Conservation (phyloP, 768 basidiomycete genomes). For the Boletus reticulatus region DNA sequence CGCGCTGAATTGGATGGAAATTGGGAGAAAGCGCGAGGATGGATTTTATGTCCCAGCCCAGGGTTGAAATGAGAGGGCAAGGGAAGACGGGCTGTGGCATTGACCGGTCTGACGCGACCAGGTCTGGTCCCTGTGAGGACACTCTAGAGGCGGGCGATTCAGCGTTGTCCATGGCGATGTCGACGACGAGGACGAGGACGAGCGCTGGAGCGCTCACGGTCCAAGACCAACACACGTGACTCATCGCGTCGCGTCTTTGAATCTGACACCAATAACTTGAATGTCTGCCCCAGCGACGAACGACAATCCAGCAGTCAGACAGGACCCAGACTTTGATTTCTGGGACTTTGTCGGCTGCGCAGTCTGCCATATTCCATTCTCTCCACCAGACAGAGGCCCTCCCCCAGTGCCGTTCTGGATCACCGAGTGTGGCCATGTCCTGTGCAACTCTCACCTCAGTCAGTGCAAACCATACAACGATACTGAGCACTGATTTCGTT, state of each 20-base stretch:
- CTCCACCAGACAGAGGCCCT: slow-evolving; percentile 44
- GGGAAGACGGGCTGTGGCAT: neutral
- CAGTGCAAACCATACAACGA: slow-evolving; percentile 15
- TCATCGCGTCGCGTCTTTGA: slow-evolving; percentile 12
- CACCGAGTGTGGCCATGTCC: slow-evolving; percentile 82
- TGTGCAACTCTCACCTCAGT: slow-evolving; percentile 89
- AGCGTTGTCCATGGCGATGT: neutral
- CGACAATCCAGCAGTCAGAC: neutral
- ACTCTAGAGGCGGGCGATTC: neutral
- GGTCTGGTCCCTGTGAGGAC: slow-evolving; percentile 9
- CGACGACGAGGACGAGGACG: neutral
- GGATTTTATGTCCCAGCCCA: slow-evolving; percentile 49
- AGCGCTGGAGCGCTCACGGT: neutral
- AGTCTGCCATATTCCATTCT: slow-evolving; percentile 67
- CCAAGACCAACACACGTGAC: slow-evolving; percentile 14
- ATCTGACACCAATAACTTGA: no score
- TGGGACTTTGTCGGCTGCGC: slow-evolving; percentile 81
- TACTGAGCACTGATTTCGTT: neutral
- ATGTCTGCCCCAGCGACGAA: slow-evolving; percentile 15
- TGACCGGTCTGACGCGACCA: neutral
- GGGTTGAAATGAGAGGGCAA: slow-evolving; percentile 35
- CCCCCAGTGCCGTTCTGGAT: slow-evolving; percentile 80
- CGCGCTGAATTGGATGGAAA: slow-evolving; percentile 43
- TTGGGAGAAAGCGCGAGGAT: slow-evolving; percentile 38
- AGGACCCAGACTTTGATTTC: slow-evolving; percentile 49